Conservation (phyloP, 2,329 filamentous ascomycete species). For the Plenodomus tracheiphilus region DNA sequence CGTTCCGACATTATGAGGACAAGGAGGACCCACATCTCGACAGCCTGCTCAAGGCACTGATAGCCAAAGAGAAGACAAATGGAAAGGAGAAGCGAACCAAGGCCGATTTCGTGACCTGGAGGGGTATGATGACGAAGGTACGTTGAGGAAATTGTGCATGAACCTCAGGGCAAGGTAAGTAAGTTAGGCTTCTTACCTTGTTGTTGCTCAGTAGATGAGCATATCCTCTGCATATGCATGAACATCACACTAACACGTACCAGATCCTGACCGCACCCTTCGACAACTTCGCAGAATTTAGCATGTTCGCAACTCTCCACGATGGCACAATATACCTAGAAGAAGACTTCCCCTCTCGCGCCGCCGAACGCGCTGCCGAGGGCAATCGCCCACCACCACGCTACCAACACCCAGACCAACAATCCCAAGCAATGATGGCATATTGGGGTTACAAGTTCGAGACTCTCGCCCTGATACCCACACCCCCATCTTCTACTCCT, state of each 20-base stretch:
- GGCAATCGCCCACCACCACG: slow-evolving; percentile 24
- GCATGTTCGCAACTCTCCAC: slow-evolving; percentile 93
- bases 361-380: slow-evolving; percentile 59
- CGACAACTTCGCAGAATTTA: slow-evolving; percentile 78
- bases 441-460: slow-evolving; percentile 99
- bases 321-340: slow-evolving; percentile 85
- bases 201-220: background rate
- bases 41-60: slow-evolving; percentile 75
- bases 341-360: slow-evolving; percentile 78
- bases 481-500: slow-evolving; percentile 76
- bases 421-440: slow-evolving; percentile 79
- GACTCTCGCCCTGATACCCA: slow-evolving; percentile 74
- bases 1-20: slow-evolving; percentile 82
- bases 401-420: slow-evolving; percentile 54
- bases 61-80: slow-evolving; percentile 70
- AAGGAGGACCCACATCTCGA: slow-evolving; percentile 84
- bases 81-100: slow-evolving; percentile 63
- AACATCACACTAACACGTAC: slow-evolving; percentile 4
- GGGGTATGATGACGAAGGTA: slow-evolving; percentile 98
- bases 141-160: slow-evolving; percentile 11
- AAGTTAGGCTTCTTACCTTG: slow-evolving; percentile 16
- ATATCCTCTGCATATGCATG: background rate
- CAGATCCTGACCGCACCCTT: slow-evolving; percentile 86
- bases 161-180: slow-evolving; percentile 16
- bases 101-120: slow-evolving; percentile 85